phyloP scores from a whole-genome alignment of 768 basidiomycete species.

The Chalciporus chontae region DNA sequence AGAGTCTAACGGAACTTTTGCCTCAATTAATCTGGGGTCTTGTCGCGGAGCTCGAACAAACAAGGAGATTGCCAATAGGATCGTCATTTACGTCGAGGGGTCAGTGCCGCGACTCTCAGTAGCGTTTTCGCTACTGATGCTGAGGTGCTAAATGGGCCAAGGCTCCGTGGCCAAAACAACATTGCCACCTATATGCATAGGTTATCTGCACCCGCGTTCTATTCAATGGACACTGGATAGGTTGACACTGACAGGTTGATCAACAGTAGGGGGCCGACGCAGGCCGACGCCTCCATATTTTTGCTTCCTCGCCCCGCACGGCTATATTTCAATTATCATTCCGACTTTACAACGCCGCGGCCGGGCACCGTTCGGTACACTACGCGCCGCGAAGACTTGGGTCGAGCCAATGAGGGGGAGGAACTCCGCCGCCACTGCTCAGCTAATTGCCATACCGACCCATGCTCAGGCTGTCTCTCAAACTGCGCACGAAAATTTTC shows the following conservation, averaged over 20 bases:
- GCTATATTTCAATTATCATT: neutral
- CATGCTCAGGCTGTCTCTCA: neutral
- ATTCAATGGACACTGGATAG: no score
- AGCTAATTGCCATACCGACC: neutral
- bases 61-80: constrained; percentile 1
- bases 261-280: no score
- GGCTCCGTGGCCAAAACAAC: constrained; percentile 24
- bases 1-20: constrained; percentile 29
- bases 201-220: no score
- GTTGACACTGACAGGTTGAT: no score
- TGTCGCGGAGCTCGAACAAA: constrained; percentile 32
- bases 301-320: neutral
- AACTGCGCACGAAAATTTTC: neutral
- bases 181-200: no score
- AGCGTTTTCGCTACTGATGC: no score
- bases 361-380: neutral
- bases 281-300: neutral
- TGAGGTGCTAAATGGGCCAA: constrained; percentile 18
- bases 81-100: neutral
- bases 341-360: neutral
- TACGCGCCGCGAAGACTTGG: neutral
- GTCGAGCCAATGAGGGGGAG: neutral
- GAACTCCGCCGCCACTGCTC: neutral
- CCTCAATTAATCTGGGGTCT: neutral
- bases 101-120: neutral